Percentiles rank a stretch among this genome's conserved stretches.
Conservation (phyloP, 2,329 filamentous ascomycete species). For the Aspergillus sp. region DNA sequence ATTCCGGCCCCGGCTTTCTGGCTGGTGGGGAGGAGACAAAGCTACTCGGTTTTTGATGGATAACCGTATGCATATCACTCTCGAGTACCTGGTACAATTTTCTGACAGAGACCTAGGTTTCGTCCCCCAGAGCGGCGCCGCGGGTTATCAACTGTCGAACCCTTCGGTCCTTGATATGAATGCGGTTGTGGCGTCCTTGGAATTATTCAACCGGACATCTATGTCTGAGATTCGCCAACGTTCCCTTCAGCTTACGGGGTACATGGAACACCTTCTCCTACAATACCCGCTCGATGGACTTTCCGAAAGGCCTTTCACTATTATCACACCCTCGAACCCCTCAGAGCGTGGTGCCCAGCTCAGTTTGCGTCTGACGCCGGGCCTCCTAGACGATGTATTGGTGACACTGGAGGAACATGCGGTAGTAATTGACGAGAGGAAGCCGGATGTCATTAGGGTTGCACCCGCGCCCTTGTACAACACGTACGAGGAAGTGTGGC, state of each 20-base stretch:
- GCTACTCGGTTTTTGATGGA: slow-evolving; percentile 77
- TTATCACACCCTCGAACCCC: slow-evolving; percentile 70
- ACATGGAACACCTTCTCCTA: slow-evolving; percentile 68
- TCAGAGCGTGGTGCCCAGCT: slow-evolving; percentile 74
- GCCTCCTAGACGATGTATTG: slow-evolving; percentile 68
- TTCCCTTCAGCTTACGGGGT: slow-evolving; percentile 71
- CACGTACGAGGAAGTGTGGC: slow-evolving; percentile 69
- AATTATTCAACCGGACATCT: slow-evolving; percentile 69
- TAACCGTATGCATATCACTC: slow-evolving; percentile 48
- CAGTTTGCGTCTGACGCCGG: slow-evolving; percentile 67
- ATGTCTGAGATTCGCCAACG: slow-evolving; percentile 70
- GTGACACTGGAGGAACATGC: slow-evolving; percentile 64
- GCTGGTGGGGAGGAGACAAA: slow-evolving; percentile 88
- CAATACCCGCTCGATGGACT: slow-evolving; percentile 31
- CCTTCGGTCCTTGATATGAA: slow-evolving; percentile 76
- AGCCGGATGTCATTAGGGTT: slow-evolving; percentile 80
- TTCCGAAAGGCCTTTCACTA: slow-evolving; percentile 49
- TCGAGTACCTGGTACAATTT: not conserved
- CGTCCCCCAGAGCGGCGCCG: slow-evolving; percentile 72
- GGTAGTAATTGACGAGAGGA: slow-evolving; percentile 78
- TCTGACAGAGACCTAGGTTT: slow-evolving; percentile 52
- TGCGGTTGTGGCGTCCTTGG: slow-evolving; percentile 69
- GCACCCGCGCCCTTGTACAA: slow-evolving; percentile 86
- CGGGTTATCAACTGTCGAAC: slow-evolving; percentile 83
- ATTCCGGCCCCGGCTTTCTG: slow-evolving; percentile 68